These are phyloP conservation scores for Aspergillus pseudoterreus DNA, from an alignment of 2,329 filamentous ascomycete genomes.

Conservation along the genomic window DNA sequence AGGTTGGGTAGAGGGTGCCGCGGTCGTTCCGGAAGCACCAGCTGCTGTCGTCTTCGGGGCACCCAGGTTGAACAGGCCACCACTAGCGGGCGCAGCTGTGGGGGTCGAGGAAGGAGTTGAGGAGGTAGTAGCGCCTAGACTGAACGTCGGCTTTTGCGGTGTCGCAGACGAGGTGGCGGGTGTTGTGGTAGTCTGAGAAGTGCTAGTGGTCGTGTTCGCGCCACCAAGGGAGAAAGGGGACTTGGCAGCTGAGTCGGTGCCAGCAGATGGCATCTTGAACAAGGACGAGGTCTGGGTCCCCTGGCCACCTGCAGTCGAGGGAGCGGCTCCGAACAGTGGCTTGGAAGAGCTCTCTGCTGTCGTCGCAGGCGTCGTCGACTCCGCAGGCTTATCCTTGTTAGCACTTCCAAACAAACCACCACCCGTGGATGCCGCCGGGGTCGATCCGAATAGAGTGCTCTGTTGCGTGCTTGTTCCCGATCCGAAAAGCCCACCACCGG, in stretches of 20 bases:
- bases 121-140: conserved; percentile 25
- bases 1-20: conserved; percentile 24
- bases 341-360: conserved; percentile 24
- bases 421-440: conserved; percentile 15
- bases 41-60: conserved; percentile 25
- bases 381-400: conserved; percentile 30
- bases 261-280: conserved; percentile 26
- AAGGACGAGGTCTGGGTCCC: conserved; percentile 23
- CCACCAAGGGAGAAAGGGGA: conserved; percentile 24
- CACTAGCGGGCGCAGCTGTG: conserved; percentile 23
- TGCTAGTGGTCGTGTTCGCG: conserved; percentile 8
- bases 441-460: conserved; percentile 26
- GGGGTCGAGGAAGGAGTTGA: conserved; percentile 30
- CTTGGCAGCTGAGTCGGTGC: conserved; percentile 23
- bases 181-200: conserved; percentile 20
- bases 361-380: conserved; percentile 23
- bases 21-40: conserved; percentile 22
- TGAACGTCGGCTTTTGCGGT: conserved; percentile 33
- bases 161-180: conserved; percentile 27
- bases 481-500: conserved; percentile 28
- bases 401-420: conserved; percentile 14
- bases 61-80: conserved; percentile 27
- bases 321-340: conserved; percentile 23
- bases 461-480: conserved; percentile 19
- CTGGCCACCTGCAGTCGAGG: conserved; percentile 14